A percentile compares a stretch with the other conserved stretches of the same genome.
These are phyloP conservation scores for Backusella liffmaniae DNA, from an alignment of 192 early-diverging fungal genomes.

Conservation along the genomic window DNA sequence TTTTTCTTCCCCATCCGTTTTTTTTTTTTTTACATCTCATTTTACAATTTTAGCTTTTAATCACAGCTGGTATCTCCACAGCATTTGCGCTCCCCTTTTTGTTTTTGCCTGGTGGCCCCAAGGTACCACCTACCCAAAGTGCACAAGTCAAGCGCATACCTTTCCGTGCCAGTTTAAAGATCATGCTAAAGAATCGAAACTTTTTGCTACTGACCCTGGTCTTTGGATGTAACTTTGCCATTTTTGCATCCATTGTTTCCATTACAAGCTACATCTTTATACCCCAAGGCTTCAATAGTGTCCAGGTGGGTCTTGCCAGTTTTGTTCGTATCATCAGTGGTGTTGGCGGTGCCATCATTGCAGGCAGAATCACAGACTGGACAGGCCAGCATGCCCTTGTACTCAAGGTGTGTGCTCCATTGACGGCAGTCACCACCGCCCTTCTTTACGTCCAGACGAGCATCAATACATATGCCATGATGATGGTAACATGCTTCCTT, in stretches of 20 bases:
- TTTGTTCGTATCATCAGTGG: constrained; percentile 19
- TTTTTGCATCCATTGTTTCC: constrained; percentile 13
- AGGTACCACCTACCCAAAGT: constrained; percentile 12
- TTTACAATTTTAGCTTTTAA: constrained; percentile 9
- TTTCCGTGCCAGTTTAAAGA: constrained; percentile 8
- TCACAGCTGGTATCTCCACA: constrained; percentile 13
- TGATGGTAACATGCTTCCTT: constrained; percentile 20
- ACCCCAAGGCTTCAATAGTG: constrained; percentile 9
- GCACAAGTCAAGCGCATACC: constrained; percentile 13
- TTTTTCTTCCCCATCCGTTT: background rate
- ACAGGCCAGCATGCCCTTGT: constrained; percentile 25
- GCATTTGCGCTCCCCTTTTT: constrained; percentile 11
- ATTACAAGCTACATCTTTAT: constrained; percentile 13
- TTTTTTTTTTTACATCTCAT: background rate
- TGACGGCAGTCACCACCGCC: constrained; percentile 14
- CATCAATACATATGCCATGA: constrained; percentile 22
- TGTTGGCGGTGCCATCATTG: constrained; percentile 1
- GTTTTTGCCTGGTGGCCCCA: constrained; percentile 26
- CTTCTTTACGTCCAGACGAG: constrained; percentile 29
- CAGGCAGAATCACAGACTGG: constrained; percentile 12
- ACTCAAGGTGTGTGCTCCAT: constrained; percentile 19
- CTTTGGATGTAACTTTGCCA: constrained; percentile 8
- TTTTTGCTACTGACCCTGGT: constrained; percentile 18
- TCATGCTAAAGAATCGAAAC: constrained; percentile 11
- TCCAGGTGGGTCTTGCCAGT: constrained; percentile 5